phyloP scores from a whole-genome alignment of 78 protist genomes.

The Dictyostelium purpureum region DNA sequence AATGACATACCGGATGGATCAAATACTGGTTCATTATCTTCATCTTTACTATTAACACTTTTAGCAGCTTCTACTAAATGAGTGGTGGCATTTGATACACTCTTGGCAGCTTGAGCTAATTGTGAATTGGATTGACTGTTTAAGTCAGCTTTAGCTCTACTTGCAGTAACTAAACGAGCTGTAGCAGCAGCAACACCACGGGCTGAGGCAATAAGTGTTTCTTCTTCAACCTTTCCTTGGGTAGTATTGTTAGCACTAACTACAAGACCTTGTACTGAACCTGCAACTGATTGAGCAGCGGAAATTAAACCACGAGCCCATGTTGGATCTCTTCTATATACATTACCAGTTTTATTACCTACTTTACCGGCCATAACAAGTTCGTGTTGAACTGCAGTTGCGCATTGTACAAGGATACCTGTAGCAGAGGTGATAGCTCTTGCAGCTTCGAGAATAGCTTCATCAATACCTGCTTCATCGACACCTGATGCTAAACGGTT shows the following conservation, averaged over 20 bases:
- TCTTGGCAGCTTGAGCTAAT: conserved; percentile 76
- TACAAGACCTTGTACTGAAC: conserved; percentile 76
- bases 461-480: conserved; percentile 78
- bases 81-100: conserved; percentile 68
- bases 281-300: conserved; percentile 84
- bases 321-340: conserved; percentile 84
- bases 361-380: conserved; percentile 54
- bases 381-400: conserved; percentile 77
- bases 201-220: conserved; percentile 77
- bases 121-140: conserved; percentile 58
- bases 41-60: conserved; percentile 22
- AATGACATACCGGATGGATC: conserved; percentile 30
- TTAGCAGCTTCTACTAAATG: conserved; percentile 80
- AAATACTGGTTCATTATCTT: not conserved
- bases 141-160: conserved; percentile 77
- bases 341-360: conserved; percentile 4
- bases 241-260: conserved; percentile 63
- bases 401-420: conserved; percentile 72
- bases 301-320: conserved; percentile 86
- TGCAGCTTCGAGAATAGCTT: conserved; percentile 86
- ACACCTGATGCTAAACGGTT: conserved; percentile 51
- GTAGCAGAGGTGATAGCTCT: conserved; percentile 76
- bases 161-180: conserved; percentile 74
- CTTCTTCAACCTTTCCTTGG: conserved; percentile 71
- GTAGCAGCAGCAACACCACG: conserved; percentile 79